Conservation (phyloP, 306 rosid species). For the Dicorynia guianensis region DNA sequence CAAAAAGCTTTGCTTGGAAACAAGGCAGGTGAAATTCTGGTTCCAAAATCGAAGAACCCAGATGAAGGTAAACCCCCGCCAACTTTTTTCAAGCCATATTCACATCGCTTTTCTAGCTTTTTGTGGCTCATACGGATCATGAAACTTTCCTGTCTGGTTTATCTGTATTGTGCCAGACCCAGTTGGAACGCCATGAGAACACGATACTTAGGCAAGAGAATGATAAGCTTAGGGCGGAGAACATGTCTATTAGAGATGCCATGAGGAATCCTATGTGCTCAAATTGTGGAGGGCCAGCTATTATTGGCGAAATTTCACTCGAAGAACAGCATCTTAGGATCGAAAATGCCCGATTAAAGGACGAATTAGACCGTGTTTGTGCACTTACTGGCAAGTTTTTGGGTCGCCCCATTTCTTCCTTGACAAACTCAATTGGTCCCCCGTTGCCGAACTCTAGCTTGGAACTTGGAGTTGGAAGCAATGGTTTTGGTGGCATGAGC, state of each 20-base stretch:
- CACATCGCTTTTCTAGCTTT: neutral
- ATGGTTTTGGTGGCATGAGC: constrained; percentile 59
- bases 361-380: constrained; percentile 67
- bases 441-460: constrained; percentile 61
- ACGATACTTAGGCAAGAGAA: constrained; percentile 69
- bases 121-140: neutral
- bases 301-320: constrained; percentile 60
- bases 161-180: constrained; percentile 52
- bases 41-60: constrained; percentile 94
- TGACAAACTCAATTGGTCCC: constrained; percentile 50
- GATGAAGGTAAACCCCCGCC: constrained; percentile 45
- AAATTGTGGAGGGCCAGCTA: constrained; percentile 66
- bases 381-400: constrained; percentile 64
- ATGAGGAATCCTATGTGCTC: constrained; percentile 55
- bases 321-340: constrained; percentile 55
- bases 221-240: constrained; percentile 73
- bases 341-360: constrained; percentile 52
- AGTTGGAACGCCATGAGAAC: constrained; percentile 72
- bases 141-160: neutral
- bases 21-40: constrained; percentile 91
- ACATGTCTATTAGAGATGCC: constrained; percentile 52
- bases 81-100: neutral
- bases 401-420: constrained; percentile 59
- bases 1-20: constrained; percentile 76
- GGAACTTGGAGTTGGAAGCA: constrained; percentile 70